These are phyloP conservation scores for Magnolia changhungtana DNA, from an alignment of 164 flowering plant species.

Conservation along the genomic window DNA sequence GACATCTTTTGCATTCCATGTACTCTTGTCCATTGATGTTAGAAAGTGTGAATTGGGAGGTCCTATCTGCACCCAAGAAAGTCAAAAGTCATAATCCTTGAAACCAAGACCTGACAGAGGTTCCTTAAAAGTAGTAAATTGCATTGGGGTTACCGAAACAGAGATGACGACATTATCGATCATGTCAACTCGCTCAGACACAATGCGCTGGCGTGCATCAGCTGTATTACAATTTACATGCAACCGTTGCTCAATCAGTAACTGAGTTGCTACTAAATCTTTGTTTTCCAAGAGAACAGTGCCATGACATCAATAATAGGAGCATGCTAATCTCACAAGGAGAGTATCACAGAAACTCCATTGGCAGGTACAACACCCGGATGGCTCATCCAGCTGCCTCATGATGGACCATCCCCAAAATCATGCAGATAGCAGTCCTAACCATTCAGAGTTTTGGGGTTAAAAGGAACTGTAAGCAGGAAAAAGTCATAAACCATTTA, in stretches of 20 bases:
- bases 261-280: background rate
- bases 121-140: slow-evolving; percentile 3
- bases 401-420: background rate
- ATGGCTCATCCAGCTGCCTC: background rate
- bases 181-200: slow-evolving; percentile 93
- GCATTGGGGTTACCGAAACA: slow-evolving; percentile 60
- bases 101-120: background rate
- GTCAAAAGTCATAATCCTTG: slow-evolving; percentile 20
- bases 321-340: background rate
- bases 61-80: slow-evolving; percentile 70
- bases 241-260: background rate
- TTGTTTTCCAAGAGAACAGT: background rate
- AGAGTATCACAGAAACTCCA: background rate
- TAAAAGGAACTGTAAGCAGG: no score
- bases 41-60: slow-evolving; percentile 75
- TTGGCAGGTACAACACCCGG: background rate
- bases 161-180: slow-evolving; percentile 84
- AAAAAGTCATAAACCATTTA: no score
- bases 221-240: slow-evolving; percentile 39
- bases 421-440: background rate
- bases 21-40: slow-evolving; percentile 67
- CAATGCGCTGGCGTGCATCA: slow-evolving; percentile 94
- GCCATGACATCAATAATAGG: background rate
- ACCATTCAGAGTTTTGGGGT: background rate
- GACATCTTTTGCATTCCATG: slow-evolving; percentile 89